Base-by-base conservation (phyloP, 768 basidiomycete species). In the Hericium alpestre region DNA sequence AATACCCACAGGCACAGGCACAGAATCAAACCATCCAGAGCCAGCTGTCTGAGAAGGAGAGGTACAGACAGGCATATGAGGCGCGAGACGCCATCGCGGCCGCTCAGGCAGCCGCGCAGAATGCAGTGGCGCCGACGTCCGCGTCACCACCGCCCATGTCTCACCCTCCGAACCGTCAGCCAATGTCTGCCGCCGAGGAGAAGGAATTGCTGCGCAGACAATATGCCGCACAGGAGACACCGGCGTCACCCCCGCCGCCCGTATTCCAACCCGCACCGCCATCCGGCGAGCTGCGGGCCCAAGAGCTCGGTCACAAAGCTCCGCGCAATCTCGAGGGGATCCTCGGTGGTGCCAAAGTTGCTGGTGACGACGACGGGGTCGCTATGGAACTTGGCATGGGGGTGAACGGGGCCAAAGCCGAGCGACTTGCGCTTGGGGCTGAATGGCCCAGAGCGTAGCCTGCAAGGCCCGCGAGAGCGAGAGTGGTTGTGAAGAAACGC, bases 401-500 rank as follows among this genome's bases (percentile, higher is more conserved):
- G 80, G 59, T 85, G 85, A 16, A 77, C 72, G 5, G 93, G 92
- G 1, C 94, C 94, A 67, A 95, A 96, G 22, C 86, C 84, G 56
- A 98, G 79, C 0, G 94, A 81, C 86, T 97, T 96, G 65, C 94
- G 83, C 54, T 71, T 72, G 9, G 57, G 38, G 51, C 58, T 4
- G 51, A 39, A 52, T 61, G 59, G 11, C 64, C 64, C 1, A 58
- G 8, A 1, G 57, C 20, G 18, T 47, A 55, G 56, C 58, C 58
- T n/a, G 65, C 49, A 13, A 65, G 64, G 59, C 60, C 60, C 4
- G 65, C 41, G 23, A 65, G 53, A 53, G 56, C 61, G 20, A 65
- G 58, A 2, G 57, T 51, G 1, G 50, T 54, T 1, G 58, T 49
- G 8, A 55, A 51, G 32, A 65, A 46, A 49, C 52, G 60, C 64